These are phyloP conservation scores for Salix suchowensis DNA, from an alignment of 345 rosid species.

Conservation along the genomic window DNA sequence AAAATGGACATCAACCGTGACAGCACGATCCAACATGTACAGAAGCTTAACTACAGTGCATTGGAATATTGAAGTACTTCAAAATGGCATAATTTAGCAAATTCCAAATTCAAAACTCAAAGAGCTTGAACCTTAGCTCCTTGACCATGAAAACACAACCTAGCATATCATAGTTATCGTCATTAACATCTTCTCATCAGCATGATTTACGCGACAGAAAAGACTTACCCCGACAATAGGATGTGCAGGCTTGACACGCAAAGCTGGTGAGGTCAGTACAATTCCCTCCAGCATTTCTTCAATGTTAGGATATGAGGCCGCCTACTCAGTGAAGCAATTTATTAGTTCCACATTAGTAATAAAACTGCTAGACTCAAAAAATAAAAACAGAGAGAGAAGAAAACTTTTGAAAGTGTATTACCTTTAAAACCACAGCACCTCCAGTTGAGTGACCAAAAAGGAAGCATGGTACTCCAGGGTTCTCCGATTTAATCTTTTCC, in stretches of 20 bases:
- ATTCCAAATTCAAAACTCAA: not conserved
- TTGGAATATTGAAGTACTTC: not conserved
- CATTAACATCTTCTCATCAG: not conserved
- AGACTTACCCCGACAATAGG: conserved; percentile 83
- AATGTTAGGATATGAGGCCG: conserved; percentile 52
- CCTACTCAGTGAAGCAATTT: conserved; percentile 37
- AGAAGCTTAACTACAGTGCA: not conserved
- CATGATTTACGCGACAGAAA: not conserved
- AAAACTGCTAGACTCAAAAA: not conserved
- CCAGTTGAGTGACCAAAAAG: conserved; percentile 98
- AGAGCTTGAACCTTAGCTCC: not conserved
- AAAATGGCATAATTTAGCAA: not conserved
- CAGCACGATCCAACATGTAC: not conserved
- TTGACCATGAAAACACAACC: not conserved
- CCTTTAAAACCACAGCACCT: conserved; percentile 98
- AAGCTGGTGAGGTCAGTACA: conserved; percentile 85
- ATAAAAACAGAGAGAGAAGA: not conserved
- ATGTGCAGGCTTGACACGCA: conserved; percentile 92
- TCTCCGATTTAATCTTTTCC: conserved; percentile 70
- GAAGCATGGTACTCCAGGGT: conserved; percentile 87
- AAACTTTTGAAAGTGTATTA: not conserved
- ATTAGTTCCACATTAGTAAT: not conserved
- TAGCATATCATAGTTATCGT: not conserved
- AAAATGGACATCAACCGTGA: not conserved
- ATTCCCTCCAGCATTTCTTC: conserved; percentile 75